Evolutionary conservation across 495 filamentous ascomycete genomes (phyloP), one percentile per base, ranked within the genome.

Genomic region (Penicillium silybi): DNA sequence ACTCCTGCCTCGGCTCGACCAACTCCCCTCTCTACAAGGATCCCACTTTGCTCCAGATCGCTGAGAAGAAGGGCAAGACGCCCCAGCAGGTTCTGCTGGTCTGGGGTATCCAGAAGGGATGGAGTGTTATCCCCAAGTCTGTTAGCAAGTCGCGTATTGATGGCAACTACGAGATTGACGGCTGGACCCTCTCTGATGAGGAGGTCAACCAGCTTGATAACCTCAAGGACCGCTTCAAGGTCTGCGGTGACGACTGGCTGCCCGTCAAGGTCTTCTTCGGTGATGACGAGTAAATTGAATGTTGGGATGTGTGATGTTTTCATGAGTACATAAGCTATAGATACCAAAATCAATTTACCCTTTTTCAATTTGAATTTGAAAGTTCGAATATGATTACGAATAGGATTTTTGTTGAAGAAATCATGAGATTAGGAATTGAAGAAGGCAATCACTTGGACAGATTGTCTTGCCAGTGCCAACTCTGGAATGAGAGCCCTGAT

Each of bases 201-300:
- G 85, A 89, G 66, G 53, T 89, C 17, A 68, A 71, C 54, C 74
- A 78, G 73, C 70, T 89, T 22, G 80, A 84, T 52, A 76, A 71
- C 61, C 67, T 89, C 48, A 79, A 78, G 63, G 81, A 85, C 53
- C 78, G 87, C 48, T 86, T 87, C 72, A 89, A 89, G 80, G 83
- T 89, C 47, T 89, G 84, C 53, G 78, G 75, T 18, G 86, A 89
- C 58, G 57, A 40, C 44, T 89, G 85, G 84, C 62, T 90, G 61
- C 87, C 86, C 3, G 60, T 89, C 26, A 87, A 86, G 80, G 87
- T 92, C 7, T 93, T 93, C 80, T 90, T 90, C 68, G 89, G 88
- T 9, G 88, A 92, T 67, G 90, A 90, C 58, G 88, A 92, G 69
- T 88, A 80, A 64, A 64, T 50, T 5, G 15, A 16, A 41, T 11